phyloP scores from a whole-genome alignment of 129 eudicot genomes.

The Glebionis coronaria region DNA sequence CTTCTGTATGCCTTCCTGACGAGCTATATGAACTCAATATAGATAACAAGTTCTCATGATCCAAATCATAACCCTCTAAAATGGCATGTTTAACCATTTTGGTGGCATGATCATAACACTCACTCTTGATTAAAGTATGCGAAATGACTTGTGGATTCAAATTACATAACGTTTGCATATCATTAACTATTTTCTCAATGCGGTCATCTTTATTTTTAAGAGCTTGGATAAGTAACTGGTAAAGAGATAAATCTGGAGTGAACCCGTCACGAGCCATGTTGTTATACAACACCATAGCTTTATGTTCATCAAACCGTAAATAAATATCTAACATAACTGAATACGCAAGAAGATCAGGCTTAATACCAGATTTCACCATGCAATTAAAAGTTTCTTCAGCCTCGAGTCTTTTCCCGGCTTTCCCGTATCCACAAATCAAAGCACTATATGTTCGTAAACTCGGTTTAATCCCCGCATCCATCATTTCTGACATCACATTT shows the following conservation, averaged over 20 bases:
- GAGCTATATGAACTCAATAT: constrained; percentile 72
- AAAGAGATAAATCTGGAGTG: constrained; percentile 63
- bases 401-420: constrained; percentile 65
- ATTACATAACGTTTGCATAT: constrained; percentile 53
- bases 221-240: constrained; percentile 51
- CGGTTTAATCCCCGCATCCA: constrained; percentile 74
- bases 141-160: constrained; percentile 51
- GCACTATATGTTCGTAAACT: constrained; percentile 86
- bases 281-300: constrained; percentile 62
- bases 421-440: constrained; percentile 89
- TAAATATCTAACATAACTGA: constrained; percentile 72
- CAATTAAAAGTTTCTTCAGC: constrained; percentile 46
- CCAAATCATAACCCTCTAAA: constrained; percentile 52
- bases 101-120: constrained; percentile 61
- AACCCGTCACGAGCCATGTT: constrained; percentile 66
- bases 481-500: constrained; percentile 92
- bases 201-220: constrained; percentile 51
- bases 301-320: constrained; percentile 51
- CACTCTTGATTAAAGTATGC: constrained; percentile 54
- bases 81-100: constrained; percentile 47
- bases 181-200: constrained; percentile 44
- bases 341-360: too few species aligned
- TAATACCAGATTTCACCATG: too few species aligned
- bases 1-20: constrained; percentile 63
- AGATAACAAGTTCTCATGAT: constrained; percentile 51